These are phyloP conservation scores for Adansonia madagascariensis DNA, from an alignment of 441 rosid genomes.

Conservation along the genomic window DNA sequence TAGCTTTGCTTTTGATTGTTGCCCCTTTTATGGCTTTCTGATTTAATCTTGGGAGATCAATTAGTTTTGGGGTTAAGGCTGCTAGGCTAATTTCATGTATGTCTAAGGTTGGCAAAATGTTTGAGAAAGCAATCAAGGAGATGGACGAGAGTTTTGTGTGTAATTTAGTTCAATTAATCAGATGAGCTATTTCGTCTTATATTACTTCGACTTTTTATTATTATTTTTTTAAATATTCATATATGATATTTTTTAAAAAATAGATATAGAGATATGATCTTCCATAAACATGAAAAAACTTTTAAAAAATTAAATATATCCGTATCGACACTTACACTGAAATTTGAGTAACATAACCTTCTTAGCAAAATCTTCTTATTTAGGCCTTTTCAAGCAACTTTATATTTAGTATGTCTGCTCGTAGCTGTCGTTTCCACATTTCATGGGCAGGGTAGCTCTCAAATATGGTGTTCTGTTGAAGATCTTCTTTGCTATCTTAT, in stretches of 20 bases:
- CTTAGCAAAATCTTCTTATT: constrained; percentile 6
- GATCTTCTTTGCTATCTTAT: too few species aligned
- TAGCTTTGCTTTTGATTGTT: neutral
- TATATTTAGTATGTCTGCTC: neutral
- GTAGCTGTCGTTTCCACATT: constrained; percentile 3
- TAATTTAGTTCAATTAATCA: constrained; percentile 6
- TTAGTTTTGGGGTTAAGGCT: neutral
- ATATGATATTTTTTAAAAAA: too few species aligned
- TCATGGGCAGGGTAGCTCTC: constrained; percentile 25
- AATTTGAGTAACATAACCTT: too few species aligned
- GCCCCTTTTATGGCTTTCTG: neutral
- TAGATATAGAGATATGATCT: too few species aligned
- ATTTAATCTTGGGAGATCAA: neutral
- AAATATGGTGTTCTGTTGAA: neutral
- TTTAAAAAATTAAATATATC: too few species aligned
- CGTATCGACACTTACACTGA: too few species aligned
- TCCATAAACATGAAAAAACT: too few species aligned
- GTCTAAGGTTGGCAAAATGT: neutral
- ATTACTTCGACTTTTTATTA: too few species aligned
- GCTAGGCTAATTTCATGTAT: neutral
- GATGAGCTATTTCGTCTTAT: constrained; percentile 27
- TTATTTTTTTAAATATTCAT: too few species aligned
- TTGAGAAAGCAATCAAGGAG: neutral
- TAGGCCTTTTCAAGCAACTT: neutral
- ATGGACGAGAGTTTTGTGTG: neutral